phyloP scores from a whole-genome alignment of 2,329 filamentous ascomycete genomes.

The Ophiostoma fasciatum region DNA sequence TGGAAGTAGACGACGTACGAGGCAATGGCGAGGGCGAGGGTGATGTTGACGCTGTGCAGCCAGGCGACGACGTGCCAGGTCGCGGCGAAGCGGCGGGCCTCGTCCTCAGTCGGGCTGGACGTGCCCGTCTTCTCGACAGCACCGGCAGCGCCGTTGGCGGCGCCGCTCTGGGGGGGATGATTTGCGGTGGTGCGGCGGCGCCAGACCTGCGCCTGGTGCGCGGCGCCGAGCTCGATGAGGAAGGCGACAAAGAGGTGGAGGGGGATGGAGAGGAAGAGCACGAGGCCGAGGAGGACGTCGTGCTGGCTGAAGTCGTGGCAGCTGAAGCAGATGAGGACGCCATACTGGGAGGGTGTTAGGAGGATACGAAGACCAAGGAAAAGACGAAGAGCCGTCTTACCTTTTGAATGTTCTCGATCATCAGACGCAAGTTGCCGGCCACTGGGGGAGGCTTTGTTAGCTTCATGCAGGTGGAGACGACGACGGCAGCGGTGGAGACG shows the following conservation, averaged over 20 bases:
- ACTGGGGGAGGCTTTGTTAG: conserved; percentile 33
- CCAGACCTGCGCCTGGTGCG: conserved; percentile 58
- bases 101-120: conserved; percentile 41
- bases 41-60: conserved; percentile 71
- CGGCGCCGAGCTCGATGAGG: conserved; percentile 72
- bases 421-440: conserved; percentile 80
- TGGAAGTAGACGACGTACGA: conserved; percentile 79
- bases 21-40: conserved; percentile 64
- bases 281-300: conserved; percentile 60
- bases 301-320: conserved; percentile 76
- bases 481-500: too few species aligned
- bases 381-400: conserved; percentile 26
- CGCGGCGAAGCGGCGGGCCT: conserved; percentile 50
- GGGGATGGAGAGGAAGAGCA: conserved; percentile 76
- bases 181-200: conserved; percentile 36
- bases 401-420: conserved; percentile 96
- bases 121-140: conserved; percentile 31
- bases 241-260: conserved; percentile 85
- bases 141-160: neutral
- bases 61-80: conserved; percentile 72
- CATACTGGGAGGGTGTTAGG: conserved; percentile 46
- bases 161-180: neutral
- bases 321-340: conserved; percentile 79
- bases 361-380: conserved; percentile 4
- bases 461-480: too few species aligned